Evolutionary conservation across 2,329 filamentous ascomycete species (phyloP).

Genomic region (Colletotrichum cordylinicola): DNA sequence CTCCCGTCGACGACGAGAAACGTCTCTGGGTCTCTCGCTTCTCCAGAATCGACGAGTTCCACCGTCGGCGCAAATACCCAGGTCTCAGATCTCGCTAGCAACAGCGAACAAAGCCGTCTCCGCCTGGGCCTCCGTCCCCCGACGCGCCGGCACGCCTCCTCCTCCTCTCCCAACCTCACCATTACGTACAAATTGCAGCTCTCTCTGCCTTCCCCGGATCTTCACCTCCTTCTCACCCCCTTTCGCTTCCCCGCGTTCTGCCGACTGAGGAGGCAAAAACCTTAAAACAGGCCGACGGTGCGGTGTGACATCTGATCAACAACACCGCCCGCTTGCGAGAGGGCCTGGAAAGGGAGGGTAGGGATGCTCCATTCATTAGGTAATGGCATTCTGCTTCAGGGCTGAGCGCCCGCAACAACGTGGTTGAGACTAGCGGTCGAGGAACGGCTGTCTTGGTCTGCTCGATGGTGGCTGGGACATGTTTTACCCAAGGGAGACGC

Average conservation of each 20-base stretch:
- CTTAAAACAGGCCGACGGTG: background rate
- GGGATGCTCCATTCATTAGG: background rate
- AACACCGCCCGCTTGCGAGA: background rate
- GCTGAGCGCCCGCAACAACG: slow-evolving; percentile 23
- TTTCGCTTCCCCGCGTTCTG: background rate
- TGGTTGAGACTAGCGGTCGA: background rate
- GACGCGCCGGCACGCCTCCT: background rate
- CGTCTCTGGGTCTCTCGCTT: background rate
- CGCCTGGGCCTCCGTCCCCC: background rate
- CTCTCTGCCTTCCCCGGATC: background rate
- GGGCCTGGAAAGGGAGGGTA: background rate
- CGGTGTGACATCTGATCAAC: slow-evolving; percentile 11
- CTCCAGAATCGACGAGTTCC: background rate
- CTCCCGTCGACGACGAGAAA: background rate
- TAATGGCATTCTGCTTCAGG: slow-evolving; percentile 6
- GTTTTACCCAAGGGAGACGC: background rate
- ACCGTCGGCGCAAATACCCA: background rate
- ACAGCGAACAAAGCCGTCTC: background rate
- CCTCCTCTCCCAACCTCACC: background rate
- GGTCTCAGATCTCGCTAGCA: background rate
- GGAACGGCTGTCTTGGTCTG: background rate
- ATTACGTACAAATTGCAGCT: slow-evolving; percentile 5
- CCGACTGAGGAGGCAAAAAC: background rate
- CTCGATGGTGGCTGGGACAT: background rate
- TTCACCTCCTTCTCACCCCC: background rate